Percentiles rank a stretch among this genome's conserved stretches.
These are phyloP conservation scores for Cercis canadensis DNA, from an alignment of 306 rosid genomes.

Conservation along the genomic window DNA sequence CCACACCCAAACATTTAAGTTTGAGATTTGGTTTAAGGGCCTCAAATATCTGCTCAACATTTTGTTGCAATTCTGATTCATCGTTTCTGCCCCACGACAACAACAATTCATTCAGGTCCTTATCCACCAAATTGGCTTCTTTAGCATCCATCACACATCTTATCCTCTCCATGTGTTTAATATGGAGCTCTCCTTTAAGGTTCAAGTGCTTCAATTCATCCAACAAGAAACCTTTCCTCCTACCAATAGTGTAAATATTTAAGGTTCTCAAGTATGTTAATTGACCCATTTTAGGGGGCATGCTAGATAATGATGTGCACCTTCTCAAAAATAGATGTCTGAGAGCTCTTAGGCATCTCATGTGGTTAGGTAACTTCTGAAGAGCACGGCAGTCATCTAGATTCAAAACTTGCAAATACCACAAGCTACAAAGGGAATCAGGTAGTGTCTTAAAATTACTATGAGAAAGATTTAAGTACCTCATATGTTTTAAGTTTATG, in stretches of 20 bases:
- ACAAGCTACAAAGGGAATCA: conserved; percentile 7
- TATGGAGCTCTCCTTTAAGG: conserved; percentile 5
- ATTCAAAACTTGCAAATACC: conserved; percentile 27
- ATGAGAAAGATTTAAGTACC: conserved; percentile 9
- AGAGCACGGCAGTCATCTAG: not conserved
- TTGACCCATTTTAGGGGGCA: conserved; percentile 17
- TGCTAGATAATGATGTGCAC: not conserved
- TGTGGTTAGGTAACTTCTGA: not conserved
- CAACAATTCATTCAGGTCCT: conserved; percentile 14
- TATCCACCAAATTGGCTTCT: conserved; percentile 14
- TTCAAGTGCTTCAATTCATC: not conserved
- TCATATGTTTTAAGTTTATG: conserved; percentile 22
- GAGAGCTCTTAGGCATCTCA: conserved; percentile 10
- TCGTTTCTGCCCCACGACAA: not conserved
- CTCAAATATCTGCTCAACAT: too few relatives aligned
- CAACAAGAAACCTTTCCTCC: not conserved
- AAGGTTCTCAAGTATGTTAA: conserved; percentile 12
- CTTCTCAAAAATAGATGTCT: conserved; percentile 18
- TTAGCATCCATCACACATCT: conserved; percentile 12
- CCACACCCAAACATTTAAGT: too few relatives aligned
- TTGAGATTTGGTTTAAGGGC: too few relatives aligned
- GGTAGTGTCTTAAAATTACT: not conserved
- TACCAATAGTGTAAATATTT: not conserved
- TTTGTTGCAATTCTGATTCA: too few relatives aligned
- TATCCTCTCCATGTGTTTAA: conserved; percentile 23